Evolutionary conservation across 2,329 filamentous ascomycete species (phyloP), one percentile per base, ranked within the genome.

Genomic region (Apiospora kogelbergensis): DNA sequence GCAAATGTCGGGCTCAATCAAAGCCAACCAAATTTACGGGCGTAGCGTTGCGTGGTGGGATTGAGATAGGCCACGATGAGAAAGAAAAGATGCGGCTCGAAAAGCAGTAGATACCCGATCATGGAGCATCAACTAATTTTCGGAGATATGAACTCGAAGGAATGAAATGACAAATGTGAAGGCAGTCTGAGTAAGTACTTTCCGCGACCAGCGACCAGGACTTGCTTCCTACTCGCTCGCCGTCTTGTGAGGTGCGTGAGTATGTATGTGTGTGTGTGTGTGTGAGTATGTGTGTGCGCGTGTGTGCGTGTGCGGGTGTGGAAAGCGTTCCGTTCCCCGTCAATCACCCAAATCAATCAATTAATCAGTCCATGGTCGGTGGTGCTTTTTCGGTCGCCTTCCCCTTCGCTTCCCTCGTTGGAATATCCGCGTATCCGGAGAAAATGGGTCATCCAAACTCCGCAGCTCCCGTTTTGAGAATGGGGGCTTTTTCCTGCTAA

Each of bases 351-450:
- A 60, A 60, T 60, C 53, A 60, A 60, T 30, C 53, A 60, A 60
- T 60, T 60, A 60, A 60, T 60, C 53, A 60, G 53, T 60, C 53
- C 53, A 60, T 60, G 53, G 53, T 60, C 53, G 17, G 20, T 37
- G 53, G 53, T 60, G 53, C 53, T 60, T 60, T 60, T 60, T 37
- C 53, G 53, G 53, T 37, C 17, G 53, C 53, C 53, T 60, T 60
- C 33, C 53, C 53, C 22, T 60, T 60, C 30, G 9, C 17, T 37
- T 60, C 7, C 53, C 53, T 60, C 53, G 30, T 60, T 60, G 53
- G 53, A 60, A 60, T 60, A 60, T 60, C 53, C 53, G 53, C 53
- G 53, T 60, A 60, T 60, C 53, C 53, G 53, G 53, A 60, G 53
- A 60, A 60, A 60, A 60, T 60, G 53, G 53, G 53, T 60, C 53